Percentiles rank a stretch among this genome's conserved stretches.
Evolutionary conservation across 495 filamentous ascomycete genomes (phyloP).

Genomic region (Pyrenula aspistea): DNA sequence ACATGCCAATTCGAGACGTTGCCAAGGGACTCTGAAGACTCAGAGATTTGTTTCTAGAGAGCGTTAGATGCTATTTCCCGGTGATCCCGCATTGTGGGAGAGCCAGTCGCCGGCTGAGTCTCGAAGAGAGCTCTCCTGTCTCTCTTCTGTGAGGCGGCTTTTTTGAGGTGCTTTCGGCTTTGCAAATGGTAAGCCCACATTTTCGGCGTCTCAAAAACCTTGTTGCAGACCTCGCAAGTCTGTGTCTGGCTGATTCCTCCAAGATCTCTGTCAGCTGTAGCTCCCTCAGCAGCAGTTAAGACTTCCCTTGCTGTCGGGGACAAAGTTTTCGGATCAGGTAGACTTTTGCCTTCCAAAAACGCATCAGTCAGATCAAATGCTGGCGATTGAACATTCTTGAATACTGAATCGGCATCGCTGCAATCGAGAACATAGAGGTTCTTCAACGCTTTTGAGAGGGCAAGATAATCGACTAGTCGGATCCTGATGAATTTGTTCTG

Average conservation of each 20-base stretch:
- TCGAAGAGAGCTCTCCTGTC: too few relatives aligned
- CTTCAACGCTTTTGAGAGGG: conserved; percentile 32
- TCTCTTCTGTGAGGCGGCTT: conserved; percentile 18
- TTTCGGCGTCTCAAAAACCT: conserved; percentile 53
- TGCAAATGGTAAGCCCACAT: conserved; percentile 68
- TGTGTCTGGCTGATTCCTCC: conserved; percentile 24
- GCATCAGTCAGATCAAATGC: conserved; percentile 46
- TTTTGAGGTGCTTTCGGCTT: conserved; percentile 47
- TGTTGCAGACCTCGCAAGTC: conserved; percentile 61
- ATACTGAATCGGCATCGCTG: conserved; percentile 46
- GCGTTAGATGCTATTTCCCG: too few relatives aligned
- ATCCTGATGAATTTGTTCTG: conserved; percentile 81
- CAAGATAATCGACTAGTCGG: conserved; percentile 58
- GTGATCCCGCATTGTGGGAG: too few relatives aligned
- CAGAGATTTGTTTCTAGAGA: too few relatives aligned
- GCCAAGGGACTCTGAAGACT: too few relatives aligned
- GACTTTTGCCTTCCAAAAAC: conserved; percentile 42
- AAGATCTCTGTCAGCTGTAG: conserved; percentile 30
- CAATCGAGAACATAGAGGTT: conserved; percentile 67
- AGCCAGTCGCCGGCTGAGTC: too few relatives aligned
- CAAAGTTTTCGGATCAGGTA: conserved; percentile 49
- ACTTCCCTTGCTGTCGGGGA: conserved; percentile 46
- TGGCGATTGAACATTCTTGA: conserved; percentile 43
- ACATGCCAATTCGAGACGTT: too few relatives aligned
- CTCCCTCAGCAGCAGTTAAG: conserved; percentile 38